A percentile compares a stretch with the other conserved stretches of the same genome.
These are phyloP conservation scores for Plenodomus tracheiphilus DNA, from an alignment of 2,329 filamentous ascomycete genomes.

Conservation along the genomic window DNA sequence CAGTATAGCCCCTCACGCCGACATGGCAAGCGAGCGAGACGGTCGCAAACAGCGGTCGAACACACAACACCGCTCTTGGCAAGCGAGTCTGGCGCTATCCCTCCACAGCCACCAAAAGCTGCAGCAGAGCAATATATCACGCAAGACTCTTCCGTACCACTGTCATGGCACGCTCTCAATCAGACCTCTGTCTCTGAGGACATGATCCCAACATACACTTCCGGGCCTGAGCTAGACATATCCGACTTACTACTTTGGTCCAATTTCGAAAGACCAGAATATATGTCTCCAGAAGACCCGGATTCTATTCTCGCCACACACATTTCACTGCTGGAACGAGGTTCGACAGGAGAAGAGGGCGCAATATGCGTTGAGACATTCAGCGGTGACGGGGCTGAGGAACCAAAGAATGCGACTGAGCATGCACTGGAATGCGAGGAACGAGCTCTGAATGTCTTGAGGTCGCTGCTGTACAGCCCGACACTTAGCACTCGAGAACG, in stretches of 20 bases:
- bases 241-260: slow-evolving; percentile 1
- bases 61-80: background rate
- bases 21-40: slow-evolving; percentile 2
- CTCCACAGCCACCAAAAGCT: slow-evolving; percentile 1
- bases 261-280: slow-evolving; percentile 1
- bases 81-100: background rate
- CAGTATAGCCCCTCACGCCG: slow-evolving; percentile 1
- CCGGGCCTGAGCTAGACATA: background rate
- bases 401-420: slow-evolving; percentile 1
- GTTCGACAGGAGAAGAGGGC: slow-evolving; percentile 1
- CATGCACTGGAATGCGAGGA: slow-evolving; percentile 1
- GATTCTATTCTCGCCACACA: background rate
- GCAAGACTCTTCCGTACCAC: background rate
- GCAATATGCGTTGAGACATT: background rate
- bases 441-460: slow-evolving; percentile 1
- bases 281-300: slow-evolving; percentile 1
- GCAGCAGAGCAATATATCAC: background rate
- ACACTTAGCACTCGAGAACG: background rate
- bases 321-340: slow-evolving; percentile 1
- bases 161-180: slow-evolving; percentile 1
- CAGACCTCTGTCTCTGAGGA: background rate
- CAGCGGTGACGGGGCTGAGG: background rate
- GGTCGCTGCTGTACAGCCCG: slow-evolving; percentile 1
- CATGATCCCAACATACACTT: background rate
- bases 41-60: background rate